Evolutionary conservation across 208 protist species (phyloP).

Genomic region (Leishmania turanica): DNA sequence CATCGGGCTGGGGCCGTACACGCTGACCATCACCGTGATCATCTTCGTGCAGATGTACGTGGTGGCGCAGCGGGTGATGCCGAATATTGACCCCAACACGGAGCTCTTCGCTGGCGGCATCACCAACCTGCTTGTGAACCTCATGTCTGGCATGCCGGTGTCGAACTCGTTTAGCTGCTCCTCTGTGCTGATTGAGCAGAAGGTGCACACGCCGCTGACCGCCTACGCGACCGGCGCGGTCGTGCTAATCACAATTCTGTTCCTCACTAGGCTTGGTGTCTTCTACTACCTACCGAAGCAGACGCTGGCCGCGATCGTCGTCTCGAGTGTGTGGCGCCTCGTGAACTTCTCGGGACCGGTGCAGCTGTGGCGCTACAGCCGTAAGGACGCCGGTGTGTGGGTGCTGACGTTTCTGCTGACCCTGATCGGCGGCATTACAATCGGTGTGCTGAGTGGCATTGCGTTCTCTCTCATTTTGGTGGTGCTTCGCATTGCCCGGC

Average conservation of each 20-base stretch:
- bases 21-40: slow-evolving; percentile 57
- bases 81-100: slow-evolving; percentile 50
- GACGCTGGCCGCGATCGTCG: slow-evolving; percentile 50
- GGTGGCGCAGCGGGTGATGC: slow-evolving; percentile 52
- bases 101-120: slow-evolving; percentile 57
- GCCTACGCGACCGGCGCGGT: slow-evolving; percentile 39
- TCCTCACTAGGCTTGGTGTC: slow-evolving; percentile 45
- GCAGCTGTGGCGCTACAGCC: slow-evolving; percentile 49
- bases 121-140: slow-evolving; percentile 47
- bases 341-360: slow-evolving; percentile 49
- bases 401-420: slow-evolving; percentile 59
- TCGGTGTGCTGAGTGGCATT: slow-evolving; percentile 57
- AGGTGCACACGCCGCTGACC: slow-evolving; percentile 46
- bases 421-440: slow-evolving; percentile 51
- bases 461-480: slow-evolving; percentile 58
- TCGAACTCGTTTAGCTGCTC: slow-evolving; percentile 64
- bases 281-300: slow-evolving; percentile 74
- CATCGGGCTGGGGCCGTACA: slow-evolving; percentile 55
- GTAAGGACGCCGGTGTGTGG: slow-evolving; percentile 62
- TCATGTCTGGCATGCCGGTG: slow-evolving; percentile 57
- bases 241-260: slow-evolving; percentile 49
- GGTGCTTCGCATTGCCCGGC: slow-evolving; percentile 58
- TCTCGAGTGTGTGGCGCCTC: slow-evolving; percentile 51
- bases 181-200: slow-evolving; percentile 52
- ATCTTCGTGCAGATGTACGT: slow-evolving; percentile 67